Base-by-base conservation (phyloP, 805 yeast genomes). In the Jamesozyma piceae region DNA sequence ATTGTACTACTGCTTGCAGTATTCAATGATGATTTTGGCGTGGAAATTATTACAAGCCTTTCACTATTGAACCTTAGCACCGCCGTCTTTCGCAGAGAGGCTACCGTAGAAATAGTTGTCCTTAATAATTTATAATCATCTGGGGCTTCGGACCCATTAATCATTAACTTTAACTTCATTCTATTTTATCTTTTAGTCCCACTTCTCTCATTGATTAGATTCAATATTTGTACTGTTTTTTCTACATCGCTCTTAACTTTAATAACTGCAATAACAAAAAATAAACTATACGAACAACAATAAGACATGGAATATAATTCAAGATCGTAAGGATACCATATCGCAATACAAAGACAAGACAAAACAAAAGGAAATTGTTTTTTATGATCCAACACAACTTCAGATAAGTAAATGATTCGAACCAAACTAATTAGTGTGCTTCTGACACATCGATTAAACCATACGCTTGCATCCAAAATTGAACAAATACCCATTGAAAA, bases 401-500 rank as follows among this genome's bases (percentile, higher is more conserved):
- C 11, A 24, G 28, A 6, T 24, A 24, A 11, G 28, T n/a, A n/a
- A 11, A 24, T 24, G 28, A 8, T 24, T 24, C 28, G 28, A 24
- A 24, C 28, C 28, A 24, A 11, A 24, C 11, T 24, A 24, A 11
- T 24, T 24, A 24, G 10, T 24, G 28, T 24, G 28, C 11, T 24
- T 6, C 28, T 24, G 11, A 19, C 21, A 30, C 27, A 26, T 31
- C 35, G 38, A 26, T 34, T 15, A 6, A 37, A 42, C 17, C 41
- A 37, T 8, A 34, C 44, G 11, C 27, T 54, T n/a, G 77, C 76
- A 51, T 75, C 71, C 37, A 67, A 94, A 47, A 79, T 92, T 44
- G 69, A 75, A n/a, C 71, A 71, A 36, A 87, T 90, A 31, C 97
- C 97, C 4, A 72, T 84, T 21, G 81, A 79, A 44, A 76, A 87